Base-by-base conservation (phyloP, 345 rosid genomes). In the Theobroma cacao region DNA sequence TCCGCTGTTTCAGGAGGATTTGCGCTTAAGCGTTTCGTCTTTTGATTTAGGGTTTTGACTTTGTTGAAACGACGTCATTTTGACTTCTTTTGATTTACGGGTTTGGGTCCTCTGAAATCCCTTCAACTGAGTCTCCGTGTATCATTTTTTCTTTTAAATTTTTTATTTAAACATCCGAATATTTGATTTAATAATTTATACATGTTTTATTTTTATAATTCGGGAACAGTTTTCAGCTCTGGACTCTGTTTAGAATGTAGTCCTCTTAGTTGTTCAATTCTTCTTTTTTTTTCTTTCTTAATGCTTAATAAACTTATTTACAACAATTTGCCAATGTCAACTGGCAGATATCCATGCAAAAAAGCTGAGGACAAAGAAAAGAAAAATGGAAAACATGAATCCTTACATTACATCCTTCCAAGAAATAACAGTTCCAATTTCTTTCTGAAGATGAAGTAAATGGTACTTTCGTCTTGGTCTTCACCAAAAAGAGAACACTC, bases 31-130 rank as follows among this genome's bases (percentile, higher is more conserved):
- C 22, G 36, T 15, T 18, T 31, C 26, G 59, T n/a, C 26, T 48
- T 38, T 31, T 31, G 20, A 71, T 50, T 71, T 71, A 71, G 75
- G 75, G 75, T 71, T 71, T 71, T 50, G 18, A 11, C 53, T 31
- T 18, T 10, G 10, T 4, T 24, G 41, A 31, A 69, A 71, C 61
- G 61, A 20, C 61, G 5, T 4, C 61, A 4, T 36, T 48, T 48
- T 30, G 34, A 67, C 30, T 41, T 40, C n/a, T n/a, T n/a, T n/a
- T n/a, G n/a, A n/a, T n/a, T n/a, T n/a, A n/a, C n/a, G n/a, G n/a
- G 41, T 38, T 38, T 38, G 4, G 41, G 41, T 5, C 41, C 41
- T 38, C n/a, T n/a, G n/a, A n/a, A n/a, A n/a, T n/a, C n/a, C n/a
- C n/a, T n/a, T n/a, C n/a, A n/a, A n/a, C n/a, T n/a, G n/a, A n/a